A percentile compares a stretch with the other conserved stretches of the same genome.
Evolutionary conservation across 306 rosid genomes (phyloP).

Genomic region (Albizia julibrissin): DNA sequence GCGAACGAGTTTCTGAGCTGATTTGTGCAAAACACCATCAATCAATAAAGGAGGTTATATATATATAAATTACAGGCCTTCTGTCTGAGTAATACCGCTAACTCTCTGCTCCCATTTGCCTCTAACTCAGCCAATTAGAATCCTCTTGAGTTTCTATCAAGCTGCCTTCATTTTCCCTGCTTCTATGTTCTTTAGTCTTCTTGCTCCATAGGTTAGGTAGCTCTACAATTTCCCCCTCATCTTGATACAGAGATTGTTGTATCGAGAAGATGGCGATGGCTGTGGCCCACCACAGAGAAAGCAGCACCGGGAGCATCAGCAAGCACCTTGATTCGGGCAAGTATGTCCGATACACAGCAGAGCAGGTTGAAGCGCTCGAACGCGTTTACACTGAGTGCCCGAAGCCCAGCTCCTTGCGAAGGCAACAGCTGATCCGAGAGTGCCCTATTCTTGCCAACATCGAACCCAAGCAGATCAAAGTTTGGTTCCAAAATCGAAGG

Average conservation of each 20-base stretch:
- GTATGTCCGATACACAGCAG: slow-evolving; percentile 90
- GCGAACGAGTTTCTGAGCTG: slow-evolving; percentile 8
- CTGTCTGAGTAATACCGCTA: slow-evolving; percentile 32
- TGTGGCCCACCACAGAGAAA: slow-evolving; percentile 82
- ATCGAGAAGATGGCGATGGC: slow-evolving; percentile 77
- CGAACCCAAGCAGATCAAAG: slow-evolving; percentile 98
- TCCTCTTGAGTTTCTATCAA: slow-evolving; percentile 33
- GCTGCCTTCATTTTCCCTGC: background rate
- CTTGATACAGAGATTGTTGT: slow-evolving; percentile 17
- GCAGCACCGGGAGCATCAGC: slow-evolving; percentile 81
- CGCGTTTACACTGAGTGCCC: slow-evolving; percentile 93
- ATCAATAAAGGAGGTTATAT: slow-evolving; percentile 29
- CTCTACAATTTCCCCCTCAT: slow-evolving; percentile 11
- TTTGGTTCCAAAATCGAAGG: slow-evolving; percentile 99
- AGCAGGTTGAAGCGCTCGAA: slow-evolving; percentile 95
- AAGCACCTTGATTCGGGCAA: slow-evolving; percentile 88
- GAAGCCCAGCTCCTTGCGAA: slow-evolving; percentile 88
- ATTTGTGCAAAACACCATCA: slow-evolving; percentile 16
- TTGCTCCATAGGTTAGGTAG: background rate
- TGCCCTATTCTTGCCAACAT: slow-evolving; percentile 90
- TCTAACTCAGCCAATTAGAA: slow-evolving; percentile 29
- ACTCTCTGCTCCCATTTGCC: slow-evolving; percentile 20
- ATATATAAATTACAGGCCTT: background rate
- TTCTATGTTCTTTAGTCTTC: slow-evolving; percentile 3
- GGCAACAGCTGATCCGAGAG: slow-evolving; percentile 91